Evolutionary conservation across 2,329 filamentous ascomycete genomes (phyloP).

Genomic region (Colletotrichum melonis): DNA sequence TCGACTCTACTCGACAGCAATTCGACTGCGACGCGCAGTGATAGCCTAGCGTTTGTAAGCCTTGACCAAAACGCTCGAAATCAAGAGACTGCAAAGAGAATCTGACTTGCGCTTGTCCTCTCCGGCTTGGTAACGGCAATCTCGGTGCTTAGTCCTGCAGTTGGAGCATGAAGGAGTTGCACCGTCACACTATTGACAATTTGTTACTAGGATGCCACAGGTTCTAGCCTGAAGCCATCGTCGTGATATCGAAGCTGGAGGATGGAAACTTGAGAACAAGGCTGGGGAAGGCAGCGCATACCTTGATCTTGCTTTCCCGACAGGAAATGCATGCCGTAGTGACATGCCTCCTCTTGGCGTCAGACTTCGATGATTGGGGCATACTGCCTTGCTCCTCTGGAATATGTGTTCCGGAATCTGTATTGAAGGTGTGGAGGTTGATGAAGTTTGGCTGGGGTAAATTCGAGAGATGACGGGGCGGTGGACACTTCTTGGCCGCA

Average conservation of each 20-base stretch:
- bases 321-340: conserved; percentile 57
- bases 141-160: conserved; percentile 10
- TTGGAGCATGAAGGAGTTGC: conserved; percentile 22
- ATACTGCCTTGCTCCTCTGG: background rate
- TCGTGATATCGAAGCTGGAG: background rate
- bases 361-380: conserved; percentile 19
- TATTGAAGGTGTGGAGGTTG: conserved; percentile 8
- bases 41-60: conserved; percentile 2
- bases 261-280: background rate
- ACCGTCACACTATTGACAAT: conserved; percentile 9
- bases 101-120: conserved; percentile 32
- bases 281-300: conserved; percentile 37
- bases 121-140: conserved; percentile 20
- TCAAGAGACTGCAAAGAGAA: background rate
- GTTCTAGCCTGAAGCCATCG: background rate
- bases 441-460: conserved; percentile 1
- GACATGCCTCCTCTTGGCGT: conserved; percentile 49
- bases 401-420: background rate
- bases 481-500: background rate
- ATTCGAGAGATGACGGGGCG: background rate
- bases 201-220: background rate
- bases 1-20: conserved; percentile 18
- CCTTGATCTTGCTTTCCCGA: conserved; percentile 56
- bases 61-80: background rate
- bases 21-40: conserved; percentile 26